Evolutionary conservation across 331 rosid species (phyloP).

Genomic region (Stylosanthes scabra): DNA sequence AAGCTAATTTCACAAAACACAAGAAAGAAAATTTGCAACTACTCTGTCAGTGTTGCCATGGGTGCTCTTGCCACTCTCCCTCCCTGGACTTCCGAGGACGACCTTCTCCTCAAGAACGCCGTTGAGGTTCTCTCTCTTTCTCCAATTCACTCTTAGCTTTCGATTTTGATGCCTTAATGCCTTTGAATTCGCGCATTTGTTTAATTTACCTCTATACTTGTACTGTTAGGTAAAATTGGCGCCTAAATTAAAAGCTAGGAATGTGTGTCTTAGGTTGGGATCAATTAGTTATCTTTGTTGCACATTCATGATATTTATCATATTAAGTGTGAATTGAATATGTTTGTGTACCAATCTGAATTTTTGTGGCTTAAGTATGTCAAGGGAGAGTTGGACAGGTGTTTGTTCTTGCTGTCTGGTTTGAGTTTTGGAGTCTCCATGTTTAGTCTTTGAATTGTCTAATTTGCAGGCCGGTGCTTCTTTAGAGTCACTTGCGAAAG

Average conservation of each 20-base stretch:
- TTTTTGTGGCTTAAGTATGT: neutral
- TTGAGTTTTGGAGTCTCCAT: neutral
- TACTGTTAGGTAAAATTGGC: neutral
- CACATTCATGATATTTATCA: neutral
- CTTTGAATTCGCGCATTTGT: neutral
- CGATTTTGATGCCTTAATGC: neutral
- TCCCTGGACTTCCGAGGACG: conserved; percentile 82
- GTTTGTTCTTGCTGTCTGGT: neutral
- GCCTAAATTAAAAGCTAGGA: neutral
- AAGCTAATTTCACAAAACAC: no score
- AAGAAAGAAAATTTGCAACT: no score
- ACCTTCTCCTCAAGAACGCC: conserved; percentile 82
- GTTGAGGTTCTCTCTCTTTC: conserved; percentile 66
- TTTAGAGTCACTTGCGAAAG: conserved; percentile 96
- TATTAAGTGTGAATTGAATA: neutral
- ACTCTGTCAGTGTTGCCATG: conserved; percentile 33
- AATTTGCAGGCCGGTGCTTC: conserved; percentile 94
- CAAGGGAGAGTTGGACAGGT: conserved; percentile 1
- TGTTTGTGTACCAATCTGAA: neutral
- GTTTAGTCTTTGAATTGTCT: conserved; percentile 29
- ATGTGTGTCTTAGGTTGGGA: conserved; percentile 6
- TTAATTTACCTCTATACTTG: conserved; percentile 1
- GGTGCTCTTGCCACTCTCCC: conserved; percentile 71
- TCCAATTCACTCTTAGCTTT: neutral
- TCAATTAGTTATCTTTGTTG: neutral